These are phyloP conservation scores for Gyrodon lividus DNA, from an alignment of 768 basidiomycete species.

Conservation along the genomic window DNA sequence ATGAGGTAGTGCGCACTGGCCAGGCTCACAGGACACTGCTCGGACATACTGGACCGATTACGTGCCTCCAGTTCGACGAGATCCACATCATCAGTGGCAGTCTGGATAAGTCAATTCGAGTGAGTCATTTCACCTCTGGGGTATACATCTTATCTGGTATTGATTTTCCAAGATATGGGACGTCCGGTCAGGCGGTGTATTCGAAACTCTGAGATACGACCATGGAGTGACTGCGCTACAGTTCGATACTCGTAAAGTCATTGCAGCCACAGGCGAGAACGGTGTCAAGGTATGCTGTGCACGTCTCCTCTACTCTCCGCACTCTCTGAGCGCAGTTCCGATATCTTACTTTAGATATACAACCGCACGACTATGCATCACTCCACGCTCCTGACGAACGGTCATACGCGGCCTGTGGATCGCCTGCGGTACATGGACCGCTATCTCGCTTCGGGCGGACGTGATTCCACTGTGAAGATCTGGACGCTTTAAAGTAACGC, in stretches of 20 bases:
- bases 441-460: constrained; percentile 87
- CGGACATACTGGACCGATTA: constrained; percentile 92
- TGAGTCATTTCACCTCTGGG: constrained; percentile 37
- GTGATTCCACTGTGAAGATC: constrained; percentile 84
- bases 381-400: constrained; percentile 81
- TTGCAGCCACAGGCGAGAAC: constrained; percentile 92
- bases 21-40: constrained; percentile 91
- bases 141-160: neutral
- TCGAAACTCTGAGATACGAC: constrained; percentile 90
- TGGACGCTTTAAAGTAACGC: constrained; percentile 74
- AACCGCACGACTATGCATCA: constrained; percentile 93
- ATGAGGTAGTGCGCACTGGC: constrained; percentile 86
- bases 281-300: constrained; percentile 69
- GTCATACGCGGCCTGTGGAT: constrained; percentile 89
- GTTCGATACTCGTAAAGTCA: constrained; percentile 91
- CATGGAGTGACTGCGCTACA: constrained; percentile 88
- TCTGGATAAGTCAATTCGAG: constrained; percentile 89
- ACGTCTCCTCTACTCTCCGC: neutral
- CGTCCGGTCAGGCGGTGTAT: constrained; percentile 81
- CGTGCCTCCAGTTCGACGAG: constrained; percentile 96
- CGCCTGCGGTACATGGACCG: constrained; percentile 93
- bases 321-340: neutral
- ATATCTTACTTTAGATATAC: constrained; percentile 59
- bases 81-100: constrained; percentile 90
- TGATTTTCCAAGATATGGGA: constrained; percentile 80